These are phyloP conservation scores for Psilocybe sp. DNA, from an alignment of 768 basidiomycete genomes.

Conservation along the genomic window DNA sequence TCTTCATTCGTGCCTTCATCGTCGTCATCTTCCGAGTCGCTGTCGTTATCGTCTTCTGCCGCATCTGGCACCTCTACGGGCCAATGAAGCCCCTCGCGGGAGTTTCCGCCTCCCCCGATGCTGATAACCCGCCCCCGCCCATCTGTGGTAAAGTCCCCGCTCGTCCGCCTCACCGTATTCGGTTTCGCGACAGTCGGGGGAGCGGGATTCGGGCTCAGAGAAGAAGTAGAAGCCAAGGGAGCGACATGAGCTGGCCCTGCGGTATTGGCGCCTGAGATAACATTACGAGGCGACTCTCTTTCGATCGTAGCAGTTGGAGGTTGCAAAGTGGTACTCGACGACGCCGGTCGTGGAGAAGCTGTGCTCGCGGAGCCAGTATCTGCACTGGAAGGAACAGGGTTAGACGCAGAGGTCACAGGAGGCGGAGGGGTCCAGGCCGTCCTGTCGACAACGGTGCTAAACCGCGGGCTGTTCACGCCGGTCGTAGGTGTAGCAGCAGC, in stretches of 20 bases:
- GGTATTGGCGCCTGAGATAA: background rate
- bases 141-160: conserved; percentile 6
- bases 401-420: background rate
- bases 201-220: background rate
- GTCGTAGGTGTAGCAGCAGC: background rate
- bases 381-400: background rate
- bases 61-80: no score
- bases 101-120: conserved; percentile 1
- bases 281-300: background rate
- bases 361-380: background rate
- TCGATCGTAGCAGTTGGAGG: background rate
- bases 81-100: background rate
- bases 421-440: background rate
- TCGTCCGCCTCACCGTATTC: background rate
- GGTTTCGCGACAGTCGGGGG: background rate
- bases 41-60: no score
- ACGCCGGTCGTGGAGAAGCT: no score
- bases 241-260: background rate
- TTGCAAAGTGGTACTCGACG: background rate
- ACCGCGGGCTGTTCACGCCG: conserved; percentile 1
- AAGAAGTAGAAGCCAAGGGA: no score
- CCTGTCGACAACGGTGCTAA: conserved; percentile 6
- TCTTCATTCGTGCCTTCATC: background rate
- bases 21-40: no score
- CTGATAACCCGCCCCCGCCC: conserved; percentile 7